Base-by-base conservation (phyloP, 192 early-diverging fungal genomes). In the Lobulomyces angularis region DNA sequence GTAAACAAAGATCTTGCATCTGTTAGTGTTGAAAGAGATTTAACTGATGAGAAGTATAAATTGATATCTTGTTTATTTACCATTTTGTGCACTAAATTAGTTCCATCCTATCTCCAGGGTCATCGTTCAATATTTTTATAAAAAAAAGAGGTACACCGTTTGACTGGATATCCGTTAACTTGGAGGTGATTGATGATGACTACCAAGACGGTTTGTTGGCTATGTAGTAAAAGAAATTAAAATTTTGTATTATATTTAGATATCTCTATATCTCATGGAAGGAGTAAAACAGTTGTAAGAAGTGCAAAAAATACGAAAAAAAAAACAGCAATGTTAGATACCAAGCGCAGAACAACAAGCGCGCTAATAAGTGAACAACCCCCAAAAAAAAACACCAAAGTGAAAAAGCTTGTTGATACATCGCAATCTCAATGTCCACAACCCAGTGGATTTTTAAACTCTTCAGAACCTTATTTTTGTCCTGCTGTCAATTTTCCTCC, bases 101-200 rank as follows among this genome's bases (percentile, higher is more conserved):
- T 51, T 17, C 48, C 43, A 41, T 27, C 27, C 6, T 14, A 23
- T 27, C 1, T 3, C 17, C 19, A 21, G 72, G 72, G 4, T 60
- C 62, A 3, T 65, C 53, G 3, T 75, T 75, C 51, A 69, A 64
- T 32, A 50, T 75, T 19, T 71, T 63, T 44, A 50, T 75, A 20
- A 50, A 65, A 11, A 43, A 56, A 0, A 31, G 64, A 11, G 18
- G 29, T 8, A 48, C 44, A 28, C 46, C 54, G 19, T 22, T 21
- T 5, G 55, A 59, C 33, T 77, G 74, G 74, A 59, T 48, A 7
- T 58, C 64, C 16, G 59, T 71, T n/a, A 66, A 77, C 27, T 37
- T 77, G 9, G 62, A 71, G 53, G 64, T 77, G 4, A 42, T 69
- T 12, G 68, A 76, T 37, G 68, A 76, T 37, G 69, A 73, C 26